Evolutionary conservation across 2,329 filamentous ascomycete species (phyloP).

Genomic region (Penicillium sp.): DNA sequence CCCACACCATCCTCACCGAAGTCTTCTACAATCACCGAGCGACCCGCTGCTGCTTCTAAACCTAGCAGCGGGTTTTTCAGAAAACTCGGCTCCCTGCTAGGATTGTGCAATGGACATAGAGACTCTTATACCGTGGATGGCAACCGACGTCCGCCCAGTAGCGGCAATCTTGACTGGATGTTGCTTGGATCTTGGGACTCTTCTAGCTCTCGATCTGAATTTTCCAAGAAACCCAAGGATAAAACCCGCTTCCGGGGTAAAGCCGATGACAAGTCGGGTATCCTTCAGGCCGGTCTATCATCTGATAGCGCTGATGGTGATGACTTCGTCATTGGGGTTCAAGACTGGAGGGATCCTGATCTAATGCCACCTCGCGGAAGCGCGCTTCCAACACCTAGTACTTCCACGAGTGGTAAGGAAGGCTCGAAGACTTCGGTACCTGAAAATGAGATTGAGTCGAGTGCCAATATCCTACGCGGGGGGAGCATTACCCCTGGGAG

Average conservation of each 20-base stretch:
- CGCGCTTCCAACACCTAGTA: conserved; percentile 27
- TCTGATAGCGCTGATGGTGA: conserved; percentile 52
- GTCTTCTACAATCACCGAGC: conserved; percentile 21
- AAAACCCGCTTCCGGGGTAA: conserved; percentile 29
- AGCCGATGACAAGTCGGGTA: conserved; percentile 9
- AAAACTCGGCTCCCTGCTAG: conserved; percentile 50
- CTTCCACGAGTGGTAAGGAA: conserved; percentile 27
- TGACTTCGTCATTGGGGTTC: conserved; percentile 79
- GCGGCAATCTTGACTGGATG: conserved; percentile 76
- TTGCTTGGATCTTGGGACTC: conserved; percentile 68
- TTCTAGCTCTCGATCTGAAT: conserved; percentile 41
- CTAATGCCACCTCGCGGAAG: conserved; percentile 56
- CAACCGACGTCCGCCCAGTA: conserved; percentile 70
- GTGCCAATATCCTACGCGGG: conserved; percentile 55
- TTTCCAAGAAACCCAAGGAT: conserved; percentile 23
- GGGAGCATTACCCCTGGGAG: conserved; percentile 74
- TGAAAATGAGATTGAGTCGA: conserved; percentile 35
- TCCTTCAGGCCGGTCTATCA: conserved; percentile 28
- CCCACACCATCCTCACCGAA: conserved; percentile 40
- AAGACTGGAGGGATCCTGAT: conserved; percentile 84
- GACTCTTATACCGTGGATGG: conserved; percentile 45
- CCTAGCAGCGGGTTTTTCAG: conserved; percentile 44
- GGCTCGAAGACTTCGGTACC: conserved; percentile 34
- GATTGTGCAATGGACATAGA: conserved; percentile 39
- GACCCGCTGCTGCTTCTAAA: conserved; percentile 18